phyloP scores from a whole-genome alignment of 169 alveolate species.

The Theileria parva region DNA sequence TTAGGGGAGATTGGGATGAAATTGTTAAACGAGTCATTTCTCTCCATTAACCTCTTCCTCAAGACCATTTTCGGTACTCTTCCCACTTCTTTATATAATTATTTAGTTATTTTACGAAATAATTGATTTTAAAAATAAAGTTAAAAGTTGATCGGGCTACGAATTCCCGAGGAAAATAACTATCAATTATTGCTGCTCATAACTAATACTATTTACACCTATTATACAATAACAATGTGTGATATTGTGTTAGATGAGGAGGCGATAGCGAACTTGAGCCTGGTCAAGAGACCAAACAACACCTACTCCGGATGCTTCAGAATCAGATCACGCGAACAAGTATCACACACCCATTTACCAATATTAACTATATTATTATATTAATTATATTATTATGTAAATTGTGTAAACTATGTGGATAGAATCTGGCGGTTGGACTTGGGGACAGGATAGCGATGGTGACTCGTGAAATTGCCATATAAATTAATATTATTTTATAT shows the following conservation, averaged over 20 bases:
- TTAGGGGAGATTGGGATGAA: not conserved
- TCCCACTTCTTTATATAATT: not conserved
- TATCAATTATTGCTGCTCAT: too few species aligned
- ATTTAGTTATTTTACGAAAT: too few species aligned
- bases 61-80: constrained; percentile 80
- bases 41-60: constrained; percentile 88
- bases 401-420: too few species aligned
- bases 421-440: constrained; percentile 46
- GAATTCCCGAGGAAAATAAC: too few species aligned
- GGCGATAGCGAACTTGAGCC: constrained; percentile 87
- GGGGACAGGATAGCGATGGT: constrained; percentile 46
- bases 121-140: too few species aligned
- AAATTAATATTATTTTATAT: not conserved
- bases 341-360: too few species aligned
- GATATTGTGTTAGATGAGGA: constrained; percentile 88
- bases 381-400: not conserved
- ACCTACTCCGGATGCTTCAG: constrained; percentile 69
- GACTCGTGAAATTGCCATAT: constrained; percentile 38
- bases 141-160: too few species aligned
- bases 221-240: too few species aligned
- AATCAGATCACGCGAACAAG: constrained; percentile 73
- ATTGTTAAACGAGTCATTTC: constrained; percentile 75
- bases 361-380: not conserved
- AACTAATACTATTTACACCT: too few species aligned
- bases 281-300: constrained; percentile 66